A percentile compares a stretch with the other conserved stretches of the same genome.
phyloP scores from a whole-genome alignment of 345 rosid species.

The Citrus australasica region DNA sequence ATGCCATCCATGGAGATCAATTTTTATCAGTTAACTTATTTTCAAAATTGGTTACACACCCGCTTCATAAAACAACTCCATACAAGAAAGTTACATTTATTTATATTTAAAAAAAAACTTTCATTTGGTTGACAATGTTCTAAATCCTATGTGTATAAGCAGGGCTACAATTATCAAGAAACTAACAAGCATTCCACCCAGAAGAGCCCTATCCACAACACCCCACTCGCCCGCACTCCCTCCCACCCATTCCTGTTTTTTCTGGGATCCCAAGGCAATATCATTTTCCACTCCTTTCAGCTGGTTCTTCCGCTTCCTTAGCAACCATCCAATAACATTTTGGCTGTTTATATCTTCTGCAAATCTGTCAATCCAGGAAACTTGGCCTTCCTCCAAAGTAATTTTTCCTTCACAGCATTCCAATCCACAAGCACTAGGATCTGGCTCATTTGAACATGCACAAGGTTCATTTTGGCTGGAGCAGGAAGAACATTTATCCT shows the following conservation, averaged over 20 bases:
- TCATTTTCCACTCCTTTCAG: slow-evolving; percentile 22
- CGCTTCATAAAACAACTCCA: background rate
- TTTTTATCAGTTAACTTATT: background rate
- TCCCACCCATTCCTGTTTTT: slow-evolving; percentile 26
- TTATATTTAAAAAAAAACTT: background rate
- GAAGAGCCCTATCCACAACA: slow-evolving; percentile 47
- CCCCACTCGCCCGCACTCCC: slow-evolving; percentile 39
- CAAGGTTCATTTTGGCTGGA: slow-evolving; percentile 30
- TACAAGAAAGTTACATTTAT: background rate
- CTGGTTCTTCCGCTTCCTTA: slow-evolving; percentile 36
- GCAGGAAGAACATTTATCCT: slow-evolving; percentile 27
- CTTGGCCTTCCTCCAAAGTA: background rate
- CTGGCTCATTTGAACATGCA: slow-evolving; percentile 40
- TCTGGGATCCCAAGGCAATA: slow-evolving; percentile 11
- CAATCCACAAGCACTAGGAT: slow-evolving; percentile 43
- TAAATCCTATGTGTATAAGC: slow-evolving; percentile 41
- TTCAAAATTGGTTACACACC: background rate
- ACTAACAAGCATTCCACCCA: slow-evolving; percentile 67
- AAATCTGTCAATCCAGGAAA: slow-evolving; percentile 11
- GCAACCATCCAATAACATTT: slow-evolving; percentile 48
- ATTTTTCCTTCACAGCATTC: slow-evolving; percentile 48
- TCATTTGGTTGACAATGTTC: slow-evolving; percentile 25
- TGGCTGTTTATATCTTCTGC: slow-evolving; percentile 31
- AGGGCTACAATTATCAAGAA: slow-evolving; percentile 45
- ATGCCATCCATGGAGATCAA: background rate